These are phyloP conservation scores for Voacanga thouarsii DNA, from an alignment of 257 asterid species.

Conservation along the genomic window DNA sequence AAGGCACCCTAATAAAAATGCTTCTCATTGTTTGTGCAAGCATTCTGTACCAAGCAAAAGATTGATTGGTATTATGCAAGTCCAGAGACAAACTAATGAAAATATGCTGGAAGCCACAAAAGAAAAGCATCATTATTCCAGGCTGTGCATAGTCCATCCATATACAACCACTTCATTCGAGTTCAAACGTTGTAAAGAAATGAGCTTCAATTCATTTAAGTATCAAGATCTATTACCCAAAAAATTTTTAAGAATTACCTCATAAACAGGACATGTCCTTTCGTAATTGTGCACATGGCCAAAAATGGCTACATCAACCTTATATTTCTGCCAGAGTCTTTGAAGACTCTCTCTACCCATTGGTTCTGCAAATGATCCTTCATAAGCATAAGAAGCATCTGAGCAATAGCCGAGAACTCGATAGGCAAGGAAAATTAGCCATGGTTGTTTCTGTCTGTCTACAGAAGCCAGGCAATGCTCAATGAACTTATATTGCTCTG, in stretches of 20 bases:
- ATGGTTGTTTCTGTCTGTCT: slow-evolving; percentile 76
- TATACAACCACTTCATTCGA: neutral
- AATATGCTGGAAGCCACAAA: neutral
- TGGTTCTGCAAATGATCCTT: slow-evolving; percentile 80
- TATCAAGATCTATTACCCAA: too few relatives aligned
- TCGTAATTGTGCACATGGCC: slow-evolving; percentile 80
- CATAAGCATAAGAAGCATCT: slow-evolving; percentile 35
- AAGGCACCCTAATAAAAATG: slow-evolving; percentile 55
- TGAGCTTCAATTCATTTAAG: too few relatives aligned
- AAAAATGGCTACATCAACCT: slow-evolving; percentile 72
- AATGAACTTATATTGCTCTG: slow-evolving; percentile 71
- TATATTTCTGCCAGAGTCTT: slow-evolving; percentile 87
- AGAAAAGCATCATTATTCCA: neutral
- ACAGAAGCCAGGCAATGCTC: slow-evolving; percentile 76
- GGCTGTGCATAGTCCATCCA: too few relatives aligned
- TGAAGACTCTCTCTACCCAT: slow-evolving; percentile 87
- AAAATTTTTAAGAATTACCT: slow-evolving; percentile 32
- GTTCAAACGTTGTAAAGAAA: neutral
- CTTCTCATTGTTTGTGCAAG: slow-evolving; percentile 62
- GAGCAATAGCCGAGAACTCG: slow-evolving; percentile 87
- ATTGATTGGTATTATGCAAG: neutral
- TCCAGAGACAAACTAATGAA: neutral
- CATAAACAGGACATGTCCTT: slow-evolving; percentile 76
- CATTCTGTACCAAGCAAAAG: slow-evolving; percentile 39
- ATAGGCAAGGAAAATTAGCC: slow-evolving; percentile 81